Conservation (phyloP, 805 yeast species). For the Saccharomycopsis malanga region DNA sequence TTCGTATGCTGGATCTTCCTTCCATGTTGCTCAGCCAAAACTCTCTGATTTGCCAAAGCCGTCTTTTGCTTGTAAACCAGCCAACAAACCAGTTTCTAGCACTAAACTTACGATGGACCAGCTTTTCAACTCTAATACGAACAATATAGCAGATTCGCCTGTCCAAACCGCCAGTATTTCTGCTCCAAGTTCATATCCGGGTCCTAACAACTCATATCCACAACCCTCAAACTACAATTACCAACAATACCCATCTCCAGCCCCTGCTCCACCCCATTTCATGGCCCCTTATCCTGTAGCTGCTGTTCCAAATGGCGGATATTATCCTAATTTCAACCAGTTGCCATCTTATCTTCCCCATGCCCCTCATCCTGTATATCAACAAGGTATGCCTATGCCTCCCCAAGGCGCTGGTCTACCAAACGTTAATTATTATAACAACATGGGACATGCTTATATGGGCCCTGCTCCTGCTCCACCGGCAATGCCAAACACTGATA, state of each 20-base stretch:
- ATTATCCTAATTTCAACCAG: background rate
- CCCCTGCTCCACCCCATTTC: background rate
- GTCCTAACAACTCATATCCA: background rate
- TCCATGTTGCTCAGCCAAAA: slow-evolving; percentile 19
- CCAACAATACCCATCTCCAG: background rate
- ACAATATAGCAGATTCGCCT: background rate
- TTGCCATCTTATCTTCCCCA: background rate
- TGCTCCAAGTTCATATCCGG: background rate
- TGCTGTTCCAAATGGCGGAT: background rate
- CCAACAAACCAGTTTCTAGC: background rate
- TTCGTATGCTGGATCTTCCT: slow-evolving; percentile 21
- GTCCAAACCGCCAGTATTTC: background rate
- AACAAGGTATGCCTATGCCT: background rate
- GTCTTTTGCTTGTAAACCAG: slow-evolving; percentile 1
- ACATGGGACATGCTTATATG: too few relatives aligned
- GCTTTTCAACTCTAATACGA: background rate
- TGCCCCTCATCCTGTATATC: background rate
- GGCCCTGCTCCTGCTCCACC: background rate
- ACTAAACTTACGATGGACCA: background rate
- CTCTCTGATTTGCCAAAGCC: slow-evolving; percentile 21
- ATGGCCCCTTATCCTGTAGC: background rate
- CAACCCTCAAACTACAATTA: background rate
- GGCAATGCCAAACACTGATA: background rate
- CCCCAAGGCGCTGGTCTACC: background rate
- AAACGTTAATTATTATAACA: too few relatives aligned